phyloP scores from a whole-genome alignment of 495 filamentous ascomycete genomes.

The Penicillium atrosanguineum region DNA sequence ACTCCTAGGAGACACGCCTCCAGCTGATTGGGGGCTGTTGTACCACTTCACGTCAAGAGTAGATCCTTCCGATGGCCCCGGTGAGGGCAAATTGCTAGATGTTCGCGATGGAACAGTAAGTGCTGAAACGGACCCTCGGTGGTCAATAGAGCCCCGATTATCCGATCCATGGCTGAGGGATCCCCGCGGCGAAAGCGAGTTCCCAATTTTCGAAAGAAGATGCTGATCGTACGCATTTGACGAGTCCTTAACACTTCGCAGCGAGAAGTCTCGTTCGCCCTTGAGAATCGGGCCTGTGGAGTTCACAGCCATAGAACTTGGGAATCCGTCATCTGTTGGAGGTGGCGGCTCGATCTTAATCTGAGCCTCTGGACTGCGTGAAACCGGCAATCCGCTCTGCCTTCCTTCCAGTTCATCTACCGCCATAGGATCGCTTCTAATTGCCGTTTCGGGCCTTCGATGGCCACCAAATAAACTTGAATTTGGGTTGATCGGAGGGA shows the following conservation, averaged over 20 bases:
- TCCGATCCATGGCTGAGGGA: constrained; percentile 53
- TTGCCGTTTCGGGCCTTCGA: constrained; percentile 31
- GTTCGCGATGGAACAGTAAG: constrained; percentile 45
- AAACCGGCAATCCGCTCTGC: constrained; percentile 27
- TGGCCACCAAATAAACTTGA: constrained; percentile 55
- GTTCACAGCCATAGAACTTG: constrained; percentile 39
- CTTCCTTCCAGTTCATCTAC: constrained; percentile 40
- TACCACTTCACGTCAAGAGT: constrained; percentile 42
- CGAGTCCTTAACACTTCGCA: constrained; percentile 55
- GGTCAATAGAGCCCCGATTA: constrained; percentile 50
- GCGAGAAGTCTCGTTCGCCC: constrained; percentile 57
- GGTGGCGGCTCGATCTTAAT: constrained; percentile 49
- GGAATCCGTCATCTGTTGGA: constrained; percentile 44
- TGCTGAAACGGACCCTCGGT: constrained; percentile 48
- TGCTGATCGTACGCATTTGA: constrained; percentile 77
- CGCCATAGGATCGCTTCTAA: constrained; percentile 38
- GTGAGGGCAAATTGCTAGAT: constrained; percentile 43
- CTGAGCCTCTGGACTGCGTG: constrained; percentile 37
- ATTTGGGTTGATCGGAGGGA: constrained; percentile 49
- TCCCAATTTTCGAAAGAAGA: constrained; percentile 72
- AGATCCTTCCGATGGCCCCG: constrained; percentile 43
- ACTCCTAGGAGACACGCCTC: constrained; percentile 42
- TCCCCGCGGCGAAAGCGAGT: constrained; percentile 57
- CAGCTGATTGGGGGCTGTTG: constrained; percentile 43
- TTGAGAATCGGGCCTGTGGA: constrained; percentile 52